These are phyloP conservation scores for Xylariaceae sp. DNA, from an alignment of 2,329 filamentous ascomycete genomes.

Conservation along the genomic window DNA sequence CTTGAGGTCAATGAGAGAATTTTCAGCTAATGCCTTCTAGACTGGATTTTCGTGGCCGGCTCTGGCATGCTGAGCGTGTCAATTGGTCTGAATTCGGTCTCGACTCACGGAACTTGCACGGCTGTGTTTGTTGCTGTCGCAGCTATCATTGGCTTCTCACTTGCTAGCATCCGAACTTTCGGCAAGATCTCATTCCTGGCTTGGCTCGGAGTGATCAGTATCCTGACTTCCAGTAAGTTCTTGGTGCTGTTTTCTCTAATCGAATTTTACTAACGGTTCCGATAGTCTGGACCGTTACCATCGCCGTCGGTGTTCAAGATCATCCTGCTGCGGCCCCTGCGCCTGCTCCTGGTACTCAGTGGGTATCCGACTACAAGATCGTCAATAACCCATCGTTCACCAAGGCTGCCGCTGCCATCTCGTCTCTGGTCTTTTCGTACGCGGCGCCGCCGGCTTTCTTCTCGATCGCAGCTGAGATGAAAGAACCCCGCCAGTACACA, in stretches of 20 bases:
- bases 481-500: neutral
- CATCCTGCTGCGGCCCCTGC: constrained; percentile 53
- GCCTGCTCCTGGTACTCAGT: constrained; percentile 51
- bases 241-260: too few species aligned
- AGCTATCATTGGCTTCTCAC: constrained; percentile 17
- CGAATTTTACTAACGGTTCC: too few species aligned
- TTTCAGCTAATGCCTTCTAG: too few species aligned
- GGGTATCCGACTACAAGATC: constrained; percentile 45
- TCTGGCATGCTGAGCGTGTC: constrained; percentile 17
- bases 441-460: constrained; percentile 50
- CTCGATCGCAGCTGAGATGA: constrained; percentile 52
- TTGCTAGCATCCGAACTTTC: constrained; percentile 17
- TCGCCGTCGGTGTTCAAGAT: constrained; percentile 37
- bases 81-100: constrained; percentile 22
- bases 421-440: constrained; percentile 51
- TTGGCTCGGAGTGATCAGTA: constrained; percentile 44
- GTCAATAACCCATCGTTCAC: constrained; percentile 50
- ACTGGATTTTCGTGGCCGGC: constrained; percentile 21
- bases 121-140: constrained; percentile 21
- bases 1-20: too few species aligned
- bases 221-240: too few species aligned
- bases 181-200: constrained; percentile 21
- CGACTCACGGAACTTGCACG: constrained; percentile 21
- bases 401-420: constrained; percentile 47
- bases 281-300: constrained; percentile 39